Evolutionary conservation across 371 early-diverging fungal genomes (phyloP), one percentile per base, ranked within the genome.

Genomic region (Mortierella sp.): DNA sequence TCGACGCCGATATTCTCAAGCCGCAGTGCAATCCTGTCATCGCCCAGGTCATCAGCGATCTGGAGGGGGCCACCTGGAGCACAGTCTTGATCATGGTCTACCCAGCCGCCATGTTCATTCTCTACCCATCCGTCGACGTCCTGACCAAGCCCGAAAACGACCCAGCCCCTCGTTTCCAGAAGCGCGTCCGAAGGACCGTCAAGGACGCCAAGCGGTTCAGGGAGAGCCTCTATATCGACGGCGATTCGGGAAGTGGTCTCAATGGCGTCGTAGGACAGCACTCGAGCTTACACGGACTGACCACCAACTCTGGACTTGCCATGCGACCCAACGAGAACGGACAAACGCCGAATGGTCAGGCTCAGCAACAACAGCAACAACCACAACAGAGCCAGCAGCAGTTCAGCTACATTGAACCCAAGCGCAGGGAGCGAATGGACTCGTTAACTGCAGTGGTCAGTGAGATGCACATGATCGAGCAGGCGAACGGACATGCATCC

Each of bases 61-160:
- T 78, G 0, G 72, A 74, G 14, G 71, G 73, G 2, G 64, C 83
- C 1, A 72, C 78, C 52, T 82, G 76, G 78, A 77, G 66, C 63
- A 78, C 79, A 1, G 50, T 82, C 13, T 9, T 75, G 11, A 61
- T 78, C 53, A 61, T 82, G 66, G 65, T 70, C 37, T 82, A 82
- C 55, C 83, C 83, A 6, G 83, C 83, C 0, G 83, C 76, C 64
- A 78, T 78, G 78, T 82, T 82, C 58, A 24, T 82, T 40, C 78
- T 82, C 44, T 82, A 82, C 53, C 83, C 83, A 0, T 75, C 78
- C 2, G 76, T 82, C 19, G 83, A 82, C 40, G 75, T 75, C 9
- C 70, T 82, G 29, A 82, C 83, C 5, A 63, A 65, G 29, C 74
- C 78, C 6, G 69, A 64, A n/a, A 77, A 82, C 64, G 83, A 82